Conservation (phyloP, 768 basidiomycete species). For the Trametes elegans region DNA sequence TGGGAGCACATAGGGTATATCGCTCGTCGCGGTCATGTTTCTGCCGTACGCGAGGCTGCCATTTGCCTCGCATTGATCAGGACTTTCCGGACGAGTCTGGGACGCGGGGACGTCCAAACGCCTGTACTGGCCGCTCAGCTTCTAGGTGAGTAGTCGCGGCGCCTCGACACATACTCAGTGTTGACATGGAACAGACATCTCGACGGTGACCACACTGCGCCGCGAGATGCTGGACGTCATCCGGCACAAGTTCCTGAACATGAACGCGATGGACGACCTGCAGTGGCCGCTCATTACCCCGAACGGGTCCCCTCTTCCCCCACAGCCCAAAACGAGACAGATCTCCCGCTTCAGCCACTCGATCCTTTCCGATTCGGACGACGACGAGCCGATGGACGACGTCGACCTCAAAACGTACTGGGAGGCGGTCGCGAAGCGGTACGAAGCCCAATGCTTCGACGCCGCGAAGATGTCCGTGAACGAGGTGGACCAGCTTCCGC, state of each 20-base stretch:
- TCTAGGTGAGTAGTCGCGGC: conserved; percentile 45
- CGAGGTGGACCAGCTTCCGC: conserved; percentile 52
- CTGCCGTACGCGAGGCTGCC: conserved; percentile 72
- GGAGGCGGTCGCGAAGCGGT: conserved; percentile 53
- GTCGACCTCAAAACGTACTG: conserved; percentile 55
- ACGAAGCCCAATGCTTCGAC: conserved; percentile 46
- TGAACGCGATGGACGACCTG: conserved; percentile 54
- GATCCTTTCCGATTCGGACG: conserved; percentile 18
- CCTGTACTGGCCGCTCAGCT: conserved; percentile 60
- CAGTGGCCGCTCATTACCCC: conserved; percentile 64
- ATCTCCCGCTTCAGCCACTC: conserved; percentile 24
- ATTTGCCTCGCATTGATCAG: conserved; percentile 68
- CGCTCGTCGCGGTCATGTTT: conserved; percentile 57
- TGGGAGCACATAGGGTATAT: conserved; percentile 60
- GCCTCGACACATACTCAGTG: not conserved
- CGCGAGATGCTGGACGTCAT: conserved; percentile 87
- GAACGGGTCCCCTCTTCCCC: conserved; percentile 42
- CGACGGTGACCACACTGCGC: conserved; percentile 73
- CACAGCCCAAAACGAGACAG: conserved; percentile 21
- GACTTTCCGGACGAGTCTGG: conserved; percentile 80
- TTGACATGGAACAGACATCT: conserved; percentile 51
- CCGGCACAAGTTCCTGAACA: conserved; percentile 58
- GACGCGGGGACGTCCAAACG: conserved; percentile 47
- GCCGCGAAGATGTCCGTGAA: conserved; percentile 41
- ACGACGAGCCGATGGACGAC: conserved; percentile 31